Evolutionary conservation across 164 flowering plant species (phyloP), one percentile per base, ranked within the genome.

Genomic region (Stephania cephalantha): DNA sequence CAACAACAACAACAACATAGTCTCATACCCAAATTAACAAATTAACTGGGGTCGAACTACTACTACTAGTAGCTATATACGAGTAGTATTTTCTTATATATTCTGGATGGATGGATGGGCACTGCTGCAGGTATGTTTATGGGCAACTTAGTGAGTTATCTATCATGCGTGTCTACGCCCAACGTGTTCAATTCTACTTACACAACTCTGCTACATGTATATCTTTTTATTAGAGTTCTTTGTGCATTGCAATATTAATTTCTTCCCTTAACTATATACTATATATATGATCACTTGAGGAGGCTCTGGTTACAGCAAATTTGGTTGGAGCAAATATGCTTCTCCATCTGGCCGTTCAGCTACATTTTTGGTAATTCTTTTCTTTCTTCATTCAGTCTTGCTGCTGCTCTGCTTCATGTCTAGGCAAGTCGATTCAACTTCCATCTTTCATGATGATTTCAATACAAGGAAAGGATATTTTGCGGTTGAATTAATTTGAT

Each of bases 261-360:
- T 25, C 25, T 25, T 25, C 25, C 25, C 25, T 25, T 25, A 0
- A 25, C 25, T 25, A 25, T 25, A 25, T 25, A 25, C 25, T 25
- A 25, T 25, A 25, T 0, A 25, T 25, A 25, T 25, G 25, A 25
- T 25, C 20, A 61, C 22, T 20, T 70, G 70, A 95, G 99, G 99
- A 81, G 99, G 99, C 31, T 93, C 99, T 11, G 99, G 99, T 48
- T 95, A 95, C 76, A 93, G 96, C 88, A 95, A 95, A 81, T 95
- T 81, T 85, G 99, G 99, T 31, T 95, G 97, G 97, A 95, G 97
- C 87, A 91, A 91, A 76, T 90, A 89, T 84, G 69, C 79, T 63
- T 22, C 78, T 70, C 97, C 96, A 18, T 93, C 97, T 53, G 97
- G 97, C 68, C 82, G 86, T 10, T 84, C 97, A 0, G 90, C 99